phyloP scores from a whole-genome alignment of 148 eudicot genomes.

The Arctostaphylos glauca region DNA sequence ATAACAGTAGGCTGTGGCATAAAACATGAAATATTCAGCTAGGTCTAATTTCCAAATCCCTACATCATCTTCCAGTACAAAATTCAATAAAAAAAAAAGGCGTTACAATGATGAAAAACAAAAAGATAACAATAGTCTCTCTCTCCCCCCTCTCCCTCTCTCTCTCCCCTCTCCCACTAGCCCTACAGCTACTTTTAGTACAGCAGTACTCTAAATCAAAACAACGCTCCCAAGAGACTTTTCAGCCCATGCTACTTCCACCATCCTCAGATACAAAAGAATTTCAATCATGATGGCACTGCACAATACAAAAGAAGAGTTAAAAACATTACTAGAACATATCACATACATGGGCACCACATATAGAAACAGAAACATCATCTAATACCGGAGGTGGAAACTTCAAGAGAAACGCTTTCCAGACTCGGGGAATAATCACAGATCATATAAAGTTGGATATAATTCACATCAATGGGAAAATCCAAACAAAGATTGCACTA shows the following conservation, averaged over 20 bases:
- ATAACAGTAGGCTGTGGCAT: background rate
- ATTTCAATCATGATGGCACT: constrained; percentile 38
- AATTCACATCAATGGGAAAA: background rate
- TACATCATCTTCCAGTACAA: background rate
- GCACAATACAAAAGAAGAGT: constrained; percentile 7
- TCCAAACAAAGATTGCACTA: background rate
- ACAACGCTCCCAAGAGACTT: background rate
- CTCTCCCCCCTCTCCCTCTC: too few relatives aligned
- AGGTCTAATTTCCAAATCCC: constrained; percentile 2
- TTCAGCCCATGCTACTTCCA: background rate
- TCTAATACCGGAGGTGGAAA: background rate
- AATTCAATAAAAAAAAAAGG: background rate
- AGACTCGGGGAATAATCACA: too few relatives aligned
- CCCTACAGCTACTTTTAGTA: background rate
- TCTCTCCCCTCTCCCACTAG: background rate
- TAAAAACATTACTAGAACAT: background rate
- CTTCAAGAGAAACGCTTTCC: too few relatives aligned
- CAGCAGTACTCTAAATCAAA: background rate
- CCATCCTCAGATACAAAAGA: background rate
- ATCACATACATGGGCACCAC: background rate
- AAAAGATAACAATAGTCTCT: background rate
- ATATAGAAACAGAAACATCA: background rate
- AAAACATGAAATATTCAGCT: background rate
- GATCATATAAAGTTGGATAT: background rate
- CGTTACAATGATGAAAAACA: background rate